Conservation (phyloP, 805 yeast genomes). For the Isabelozyma gotoi region DNA sequence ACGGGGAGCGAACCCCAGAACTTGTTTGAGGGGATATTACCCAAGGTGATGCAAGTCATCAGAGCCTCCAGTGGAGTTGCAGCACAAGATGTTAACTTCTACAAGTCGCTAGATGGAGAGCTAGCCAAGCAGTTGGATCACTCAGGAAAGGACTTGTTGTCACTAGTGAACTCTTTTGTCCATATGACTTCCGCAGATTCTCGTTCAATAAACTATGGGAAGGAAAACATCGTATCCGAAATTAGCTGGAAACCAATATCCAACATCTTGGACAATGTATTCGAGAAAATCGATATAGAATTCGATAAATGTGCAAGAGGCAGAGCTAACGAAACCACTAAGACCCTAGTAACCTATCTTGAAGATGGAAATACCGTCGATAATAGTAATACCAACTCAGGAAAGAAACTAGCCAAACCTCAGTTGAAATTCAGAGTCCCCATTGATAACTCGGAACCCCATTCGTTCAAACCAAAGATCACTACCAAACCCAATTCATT, state of each 20-base stretch:
- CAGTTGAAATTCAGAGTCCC: constrained; percentile 57
- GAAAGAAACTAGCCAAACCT: constrained; percentile 57
- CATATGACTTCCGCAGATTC: constrained; percentile 27
- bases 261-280: constrained; percentile 62
- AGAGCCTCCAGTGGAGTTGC: constrained; percentile 70
- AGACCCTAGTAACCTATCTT: constrained; percentile 42
- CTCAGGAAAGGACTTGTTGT: constrained; percentile 43
- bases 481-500: constrained; percentile 71
- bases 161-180: constrained; percentile 43
- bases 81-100: constrained; percentile 79
- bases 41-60: constrained; percentile 54
- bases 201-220: constrained; percentile 33
- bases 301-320: constrained; percentile 46
- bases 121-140: constrained; percentile 39
- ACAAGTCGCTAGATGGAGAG: constrained; percentile 56
- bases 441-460: constrained; percentile 65
- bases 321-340: constrained; percentile 10
- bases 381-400: constrained; percentile 8
- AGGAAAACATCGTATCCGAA: constrained; percentile 36
- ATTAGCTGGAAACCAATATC: constrained; percentile 63
- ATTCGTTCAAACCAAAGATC: constrained; percentile 78
- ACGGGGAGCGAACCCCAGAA: no score
- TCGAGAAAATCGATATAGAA: constrained; percentile 75
- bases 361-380: constrained; percentile 39
- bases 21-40: constrained; percentile 30